phyloP scores from a whole-genome alignment of 495 filamentous ascomycete species.

The Platismatia glauca region DNA sequence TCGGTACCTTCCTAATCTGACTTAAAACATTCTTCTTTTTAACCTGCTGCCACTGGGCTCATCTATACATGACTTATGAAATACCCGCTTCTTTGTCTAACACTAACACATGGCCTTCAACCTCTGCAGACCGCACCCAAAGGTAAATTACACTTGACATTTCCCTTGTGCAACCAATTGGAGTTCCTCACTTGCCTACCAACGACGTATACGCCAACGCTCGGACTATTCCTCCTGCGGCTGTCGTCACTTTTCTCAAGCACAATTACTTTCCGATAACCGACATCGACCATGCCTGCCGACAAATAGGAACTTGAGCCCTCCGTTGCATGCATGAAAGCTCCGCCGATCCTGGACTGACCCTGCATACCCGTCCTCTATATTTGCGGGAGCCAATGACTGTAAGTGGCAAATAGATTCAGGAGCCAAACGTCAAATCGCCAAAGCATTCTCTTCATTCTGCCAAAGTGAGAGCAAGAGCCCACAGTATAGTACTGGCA shows the following conservation, averaged over 20 bases:
- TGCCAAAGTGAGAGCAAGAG: neutral
- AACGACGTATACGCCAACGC: constrained; percentile 6
- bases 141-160: neutral
- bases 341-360: constrained; percentile 6
- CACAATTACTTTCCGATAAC: constrained; percentile 18
- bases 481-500: constrained; percentile 3
- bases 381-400: constrained; percentile 13
- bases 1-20: constrained; percentile 12
- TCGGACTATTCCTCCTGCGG: constrained; percentile 14
- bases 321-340: constrained; percentile 12
- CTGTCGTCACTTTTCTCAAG: constrained; percentile 7
- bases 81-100: neutral
- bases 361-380: constrained; percentile 15
- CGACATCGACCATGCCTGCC: constrained; percentile 10
- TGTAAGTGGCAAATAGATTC: constrained; percentile 13
- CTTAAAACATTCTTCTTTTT: neutral
- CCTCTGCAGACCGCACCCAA: neutral
- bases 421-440: constrained; percentile 13
- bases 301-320: constrained; percentile 11
- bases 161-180: neutral
- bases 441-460: neutral
- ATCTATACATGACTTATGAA: constrained; percentile 1
- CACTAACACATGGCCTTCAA: neutral
- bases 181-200: neutral
- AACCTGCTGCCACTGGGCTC: neutral